Evolutionary conservation across 2,329 filamentous ascomycete genomes (phyloP).

Genomic region (Hypoxylon sp.): DNA sequence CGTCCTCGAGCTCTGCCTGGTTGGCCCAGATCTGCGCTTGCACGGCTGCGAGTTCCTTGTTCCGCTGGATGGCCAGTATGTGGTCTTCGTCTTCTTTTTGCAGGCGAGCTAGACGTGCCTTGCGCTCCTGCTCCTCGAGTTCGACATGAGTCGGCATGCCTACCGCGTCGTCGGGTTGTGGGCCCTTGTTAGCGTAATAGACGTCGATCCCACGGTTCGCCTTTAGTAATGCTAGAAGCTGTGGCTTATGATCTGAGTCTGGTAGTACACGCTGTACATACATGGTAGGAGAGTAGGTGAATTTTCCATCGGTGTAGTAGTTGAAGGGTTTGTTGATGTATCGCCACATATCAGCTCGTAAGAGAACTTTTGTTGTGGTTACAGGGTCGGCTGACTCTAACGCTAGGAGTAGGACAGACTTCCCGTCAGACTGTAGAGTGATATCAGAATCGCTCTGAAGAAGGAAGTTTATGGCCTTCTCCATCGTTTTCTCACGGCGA

Average conservation of each 20-base stretch:
- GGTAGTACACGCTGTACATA: conserved; percentile 68
- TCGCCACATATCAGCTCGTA: conserved; percentile 76
- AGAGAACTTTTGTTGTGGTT: conserved; percentile 68
- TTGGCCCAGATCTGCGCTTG: conserved; percentile 66
- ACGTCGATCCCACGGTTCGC: conserved; percentile 68
- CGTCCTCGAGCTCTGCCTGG: conserved; percentile 67
- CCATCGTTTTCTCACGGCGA: conserved; percentile 67
- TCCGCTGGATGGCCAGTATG: conserved; percentile 62
- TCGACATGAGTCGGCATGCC: conserved; percentile 67
- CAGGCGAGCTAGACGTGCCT: conserved; percentile 62
- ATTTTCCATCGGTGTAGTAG: conserved; percentile 65
- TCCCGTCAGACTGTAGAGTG: conserved; percentile 68
- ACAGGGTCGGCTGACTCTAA: conserved; percentile 70
- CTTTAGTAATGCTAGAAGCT: conserved; percentile 64
- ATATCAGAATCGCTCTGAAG: conserved; percentile 71
- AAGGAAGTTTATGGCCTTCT: conserved; percentile 70
- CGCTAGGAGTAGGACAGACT: conserved; percentile 72
- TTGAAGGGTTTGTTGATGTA: conserved; percentile 73
- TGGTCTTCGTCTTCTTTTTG: conserved; percentile 66
- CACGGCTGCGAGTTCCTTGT: conserved; percentile 66
- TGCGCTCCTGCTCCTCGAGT: conserved; percentile 65
- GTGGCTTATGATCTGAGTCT: conserved; percentile 57
- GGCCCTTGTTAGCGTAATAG: conserved; percentile 67
- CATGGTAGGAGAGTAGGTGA: conserved; percentile 75
- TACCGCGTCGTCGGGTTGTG: conserved; percentile 67